Conservation (phyloP, 768 basidiomycete species). For the Gymnopilus junonius region DNA sequence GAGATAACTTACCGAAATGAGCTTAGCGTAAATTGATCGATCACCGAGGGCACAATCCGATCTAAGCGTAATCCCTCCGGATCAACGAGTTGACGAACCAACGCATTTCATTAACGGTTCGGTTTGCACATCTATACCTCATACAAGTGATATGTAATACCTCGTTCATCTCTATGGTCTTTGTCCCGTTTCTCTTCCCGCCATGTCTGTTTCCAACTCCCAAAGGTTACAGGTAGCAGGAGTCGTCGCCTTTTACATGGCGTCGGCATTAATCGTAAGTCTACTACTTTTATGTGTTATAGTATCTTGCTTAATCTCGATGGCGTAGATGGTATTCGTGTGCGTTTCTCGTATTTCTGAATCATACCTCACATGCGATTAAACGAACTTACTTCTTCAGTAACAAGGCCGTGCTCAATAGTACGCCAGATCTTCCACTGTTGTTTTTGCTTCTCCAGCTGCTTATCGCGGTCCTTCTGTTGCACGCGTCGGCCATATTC, state of each 20-base stretch:
- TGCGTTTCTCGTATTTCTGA: constrained; percentile 22
- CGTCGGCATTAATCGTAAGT: constrained; percentile 72
- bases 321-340: constrained; percentile 56
- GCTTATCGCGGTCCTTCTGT: constrained; percentile 66
- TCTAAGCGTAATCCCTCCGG: background rate
- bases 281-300: background rate
- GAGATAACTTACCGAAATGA: background rate
- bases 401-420: constrained; percentile 77
- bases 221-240: constrained; percentile 58
- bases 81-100: background rate
- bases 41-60: background rate
- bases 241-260: constrained; percentile 84
- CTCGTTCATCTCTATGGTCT: background rate
- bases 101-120: background rate
- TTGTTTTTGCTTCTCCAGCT: constrained; percentile 72
- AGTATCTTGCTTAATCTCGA: background rate
- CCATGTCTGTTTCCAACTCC: constrained; percentile 36
- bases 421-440: constrained; percentile 67
- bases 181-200: background rate
- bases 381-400: constrained; percentile 34
- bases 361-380: background rate
- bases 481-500: constrained; percentile 57
- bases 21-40: background rate
- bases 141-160: background rate
- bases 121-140: background rate